Evolutionary conservation across 1,284 basidiomycete genomes (phyloP), one percentile per base, ranked within the genome.

Genomic region (Sanghuangporus weigelae): DNA sequence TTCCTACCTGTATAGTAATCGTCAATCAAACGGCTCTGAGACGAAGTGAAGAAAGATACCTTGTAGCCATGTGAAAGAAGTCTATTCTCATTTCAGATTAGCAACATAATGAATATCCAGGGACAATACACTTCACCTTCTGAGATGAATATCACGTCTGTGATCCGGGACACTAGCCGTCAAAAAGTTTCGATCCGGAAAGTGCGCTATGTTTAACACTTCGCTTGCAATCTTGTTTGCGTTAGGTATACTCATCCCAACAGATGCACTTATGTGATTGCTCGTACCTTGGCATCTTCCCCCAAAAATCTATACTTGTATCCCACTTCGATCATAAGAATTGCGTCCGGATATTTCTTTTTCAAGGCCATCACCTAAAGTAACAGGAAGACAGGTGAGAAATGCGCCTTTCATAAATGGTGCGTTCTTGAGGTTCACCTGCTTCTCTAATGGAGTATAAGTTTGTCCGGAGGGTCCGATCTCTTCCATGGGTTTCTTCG

Each of bases 271-370:
- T 7, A 3, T 44, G 26, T 31, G 44, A 19, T 51, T 36, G 14
- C 23, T 50, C 74, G 56, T 64, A 87, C 89, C 77, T 88, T 88
- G 0, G 95, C 95, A 71, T 97, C 96, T 31, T 96, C 90, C 39
- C 89, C 93, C 71, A 89, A 95, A 71, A 97, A 95, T 61, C 81
- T 88, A 75, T 90, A 92, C 74, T 92, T 95, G 74, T 96, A 96
- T 6, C 93, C 93, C 21, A 92, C 87, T 73, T 96, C 92, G 58
- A 96, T 82, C 81, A 97, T 85, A 23, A 98, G 78, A 31, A 98
- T 71, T 3, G 89, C 87, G 44, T 87, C 93, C 1, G 85, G 83
- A 72, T 95, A 81, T 39, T 87, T 83, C 58, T 79, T 78, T 75
- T 94, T 94, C 53, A 95, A 77, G 63, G 84, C 78, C 67, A 87